Evolutionary conservation across 176 grass and related monocot genomes (phyloP).

Genomic region (Aegilops umbellulata): DNA sequence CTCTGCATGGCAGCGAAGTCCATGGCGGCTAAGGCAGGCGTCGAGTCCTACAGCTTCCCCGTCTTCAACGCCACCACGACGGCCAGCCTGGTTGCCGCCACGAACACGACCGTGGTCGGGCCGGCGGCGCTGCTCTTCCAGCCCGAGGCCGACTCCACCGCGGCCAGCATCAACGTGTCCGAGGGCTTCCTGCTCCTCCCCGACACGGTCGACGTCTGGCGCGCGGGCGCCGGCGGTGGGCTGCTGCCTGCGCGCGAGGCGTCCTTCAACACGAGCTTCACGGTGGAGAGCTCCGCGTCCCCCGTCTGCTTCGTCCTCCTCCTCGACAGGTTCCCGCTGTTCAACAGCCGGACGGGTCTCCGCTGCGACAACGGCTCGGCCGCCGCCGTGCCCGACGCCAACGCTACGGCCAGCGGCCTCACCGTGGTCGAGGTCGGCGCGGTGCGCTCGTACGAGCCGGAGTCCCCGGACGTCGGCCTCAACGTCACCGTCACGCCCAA

Average conservation of each 20-base stretch:
- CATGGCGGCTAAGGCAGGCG: not conserved
- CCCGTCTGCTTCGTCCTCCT: constrained; percentile 28
- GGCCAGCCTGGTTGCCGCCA: not conserved
- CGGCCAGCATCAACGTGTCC: constrained; percentile 9
- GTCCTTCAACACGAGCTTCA: constrained; percentile 43
- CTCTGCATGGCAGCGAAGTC: not conserved
- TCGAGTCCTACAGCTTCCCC: not conserved
- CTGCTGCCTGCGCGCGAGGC: not conserved
- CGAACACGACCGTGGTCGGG: not conserved
- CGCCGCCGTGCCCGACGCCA: not conserved
- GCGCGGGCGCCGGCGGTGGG: not conserved
- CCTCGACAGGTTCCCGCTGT: not conserved
- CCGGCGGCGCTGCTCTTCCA: not conserved
- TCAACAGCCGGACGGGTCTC: not conserved
- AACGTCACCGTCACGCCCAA: constrained; percentile 28
- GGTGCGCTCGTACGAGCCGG: not conserved
- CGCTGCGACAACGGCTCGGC: not conserved
- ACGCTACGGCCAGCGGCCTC: not conserved
- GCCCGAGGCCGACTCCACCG: not conserved
- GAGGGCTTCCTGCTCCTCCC: constrained; percentile 30
- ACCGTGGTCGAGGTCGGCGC: not conserved
- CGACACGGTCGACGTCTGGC: constrained; percentile 3
- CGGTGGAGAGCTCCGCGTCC: not conserved
- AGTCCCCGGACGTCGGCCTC: not conserved
- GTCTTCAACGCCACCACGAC: not conserved